Evolutionary conservation across 73 alveolate species (phyloP).

Genomic region (Paramecium pentaurelia): DNA sequence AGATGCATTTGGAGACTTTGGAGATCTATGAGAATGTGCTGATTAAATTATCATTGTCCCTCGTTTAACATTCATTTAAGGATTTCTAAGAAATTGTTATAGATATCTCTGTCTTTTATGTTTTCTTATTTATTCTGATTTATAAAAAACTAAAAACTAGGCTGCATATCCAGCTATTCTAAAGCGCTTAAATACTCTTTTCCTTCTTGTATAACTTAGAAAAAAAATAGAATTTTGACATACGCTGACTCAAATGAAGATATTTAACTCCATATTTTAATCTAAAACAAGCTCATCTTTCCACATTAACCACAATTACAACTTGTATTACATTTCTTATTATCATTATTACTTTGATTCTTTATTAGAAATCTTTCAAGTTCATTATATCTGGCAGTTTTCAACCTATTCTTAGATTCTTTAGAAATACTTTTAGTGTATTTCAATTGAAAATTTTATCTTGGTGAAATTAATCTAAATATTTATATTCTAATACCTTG

Average conservation of each 20-base stretch:
- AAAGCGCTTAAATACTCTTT: neutral
- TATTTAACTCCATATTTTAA: neutral
- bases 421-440: neutral
- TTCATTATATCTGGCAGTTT: neutral
- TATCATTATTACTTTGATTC: neutral
- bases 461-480: neutral
- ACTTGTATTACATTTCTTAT: neutral
- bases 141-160: neutral
- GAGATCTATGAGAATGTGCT: slow-evolving; percentile 25
- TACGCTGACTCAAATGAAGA: neutral
- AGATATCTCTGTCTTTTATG: neutral
- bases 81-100: neutral
- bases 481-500: neutral
- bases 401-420: neutral
- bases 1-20: neutral
- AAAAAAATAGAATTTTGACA: neutral
- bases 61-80: neutral
- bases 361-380: neutral
- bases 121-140: neutral
- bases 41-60: neutral
- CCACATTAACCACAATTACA: neutral
- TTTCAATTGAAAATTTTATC: neutral
- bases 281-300: neutral
- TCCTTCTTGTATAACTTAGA: neutral
- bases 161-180: neutral